A percentile compares a stretch with the other conserved stretches of the same genome.
Evolutionary conservation across 2,329 filamentous ascomycete species (phyloP).

Genomic region (Trichoderma afroharzianum): DNA sequence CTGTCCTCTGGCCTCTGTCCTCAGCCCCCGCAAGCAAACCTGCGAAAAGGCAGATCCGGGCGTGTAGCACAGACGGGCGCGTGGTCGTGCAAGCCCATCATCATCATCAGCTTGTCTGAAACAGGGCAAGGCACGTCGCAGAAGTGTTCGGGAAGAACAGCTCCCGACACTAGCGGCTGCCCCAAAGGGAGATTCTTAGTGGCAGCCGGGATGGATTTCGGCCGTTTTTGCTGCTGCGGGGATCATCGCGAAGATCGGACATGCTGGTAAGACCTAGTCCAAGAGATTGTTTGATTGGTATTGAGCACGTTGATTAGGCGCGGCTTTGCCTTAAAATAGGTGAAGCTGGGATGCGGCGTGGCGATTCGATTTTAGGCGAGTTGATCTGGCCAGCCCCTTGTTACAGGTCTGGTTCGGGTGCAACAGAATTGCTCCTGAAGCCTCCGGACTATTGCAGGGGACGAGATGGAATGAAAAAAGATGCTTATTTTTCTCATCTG

Average conservation of each 20-base stretch:
- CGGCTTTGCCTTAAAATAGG: not conserved
- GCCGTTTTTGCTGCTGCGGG: not conserved
- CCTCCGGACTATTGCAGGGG: not conserved
- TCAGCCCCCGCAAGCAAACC: not conserved
- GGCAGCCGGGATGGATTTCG: not conserved
- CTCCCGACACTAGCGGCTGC: constrained; percentile 4
- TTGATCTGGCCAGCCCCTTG: not conserved
- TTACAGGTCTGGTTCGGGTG: not conserved
- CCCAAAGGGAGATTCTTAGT: not conserved
- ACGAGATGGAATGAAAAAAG: not conserved
- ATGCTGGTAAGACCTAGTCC: not conserved
- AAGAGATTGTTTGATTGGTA: not conserved
- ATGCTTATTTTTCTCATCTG: not conserved
- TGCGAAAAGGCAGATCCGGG: not conserved
- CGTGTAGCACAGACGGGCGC: not conserved
- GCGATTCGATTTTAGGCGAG: not conserved
- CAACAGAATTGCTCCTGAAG: not conserved
- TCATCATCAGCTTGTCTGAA: not conserved
- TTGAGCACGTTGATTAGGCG: not conserved
- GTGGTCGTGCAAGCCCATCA: not conserved
- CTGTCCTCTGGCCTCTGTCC: not conserved
- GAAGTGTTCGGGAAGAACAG: constrained; percentile 6
- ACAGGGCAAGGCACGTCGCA: constrained; percentile 2
- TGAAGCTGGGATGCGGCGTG: not conserved
- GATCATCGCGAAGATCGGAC: not conserved